These are phyloP conservation scores for Daldinia sp. DNA, from an alignment of 2,329 filamentous ascomycete genomes.

Conservation along the genomic window DNA sequence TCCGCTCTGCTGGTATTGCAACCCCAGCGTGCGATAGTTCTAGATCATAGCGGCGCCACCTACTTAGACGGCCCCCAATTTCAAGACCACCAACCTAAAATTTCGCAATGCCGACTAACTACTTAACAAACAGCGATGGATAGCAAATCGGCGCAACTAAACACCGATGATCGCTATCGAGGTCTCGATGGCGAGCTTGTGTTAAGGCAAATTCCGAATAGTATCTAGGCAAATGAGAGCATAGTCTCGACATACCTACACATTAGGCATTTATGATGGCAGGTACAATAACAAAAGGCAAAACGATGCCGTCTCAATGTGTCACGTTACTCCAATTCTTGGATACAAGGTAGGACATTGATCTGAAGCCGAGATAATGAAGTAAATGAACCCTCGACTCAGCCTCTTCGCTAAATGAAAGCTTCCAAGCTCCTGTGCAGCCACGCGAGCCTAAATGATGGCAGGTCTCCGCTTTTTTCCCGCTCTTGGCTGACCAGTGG, in stretches of 20 bases:
- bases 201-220: background rate
- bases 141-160: background rate
- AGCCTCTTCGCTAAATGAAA: constrained; percentile 3
- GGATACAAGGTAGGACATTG: background rate
- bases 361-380: background rate
- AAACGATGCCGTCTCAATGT: background rate
- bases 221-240: background rate
- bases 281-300: background rate
- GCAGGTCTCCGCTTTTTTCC: constrained; percentile 28
- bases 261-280: background rate
- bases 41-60: constrained; percentile 6
- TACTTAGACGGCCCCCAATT: background rate
- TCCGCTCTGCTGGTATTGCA: constrained; percentile 35
- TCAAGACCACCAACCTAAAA: background rate
- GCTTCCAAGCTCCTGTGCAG: constrained; percentile 16
- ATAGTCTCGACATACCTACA: background rate
- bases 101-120: background rate
- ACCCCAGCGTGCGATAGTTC: constrained; percentile 18
- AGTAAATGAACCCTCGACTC: background rate
- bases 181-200: background rate
- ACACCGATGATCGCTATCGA: background rate
- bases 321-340: background rate
- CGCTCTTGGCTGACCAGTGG: constrained; percentile 32
- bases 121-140: background rate
- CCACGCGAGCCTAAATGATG: constrained; percentile 7